Conservation (phyloP, 106 monocot species). For the Platanthera guangdongensis region DNA sequence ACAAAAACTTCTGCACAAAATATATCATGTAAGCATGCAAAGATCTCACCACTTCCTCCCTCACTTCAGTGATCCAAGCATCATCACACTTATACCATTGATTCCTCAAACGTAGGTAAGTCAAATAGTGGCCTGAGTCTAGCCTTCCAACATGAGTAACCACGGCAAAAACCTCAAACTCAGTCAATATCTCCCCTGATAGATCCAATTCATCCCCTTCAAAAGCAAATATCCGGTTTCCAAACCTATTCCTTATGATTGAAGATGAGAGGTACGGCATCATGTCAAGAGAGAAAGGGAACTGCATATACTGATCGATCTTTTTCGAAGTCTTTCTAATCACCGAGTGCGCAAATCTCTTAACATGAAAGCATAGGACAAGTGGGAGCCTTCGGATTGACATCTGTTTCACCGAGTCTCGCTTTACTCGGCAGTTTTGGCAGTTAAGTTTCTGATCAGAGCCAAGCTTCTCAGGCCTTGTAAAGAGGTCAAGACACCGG, state of each 20-base stretch:
- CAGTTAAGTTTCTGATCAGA: constrained; percentile 52
- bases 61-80: constrained; percentile 55
- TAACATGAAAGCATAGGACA: constrained; percentile 59
- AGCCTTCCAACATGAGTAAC: constrained; percentile 45
- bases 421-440: constrained; percentile 34
- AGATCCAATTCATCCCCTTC: constrained; percentile 35
- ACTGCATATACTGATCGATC: constrained; percentile 44
- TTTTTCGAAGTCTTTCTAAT: constrained; percentile 28
- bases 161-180: constrained; percentile 60
- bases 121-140: constrained; percentile 55
- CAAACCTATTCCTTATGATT: constrained; percentile 37
- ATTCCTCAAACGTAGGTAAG: constrained; percentile 35
- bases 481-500: constrained; percentile 52
- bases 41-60: constrained; percentile 32
- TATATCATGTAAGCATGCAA: constrained; percentile 55
- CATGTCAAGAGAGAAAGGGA: constrained; percentile 59
- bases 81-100: constrained; percentile 67
- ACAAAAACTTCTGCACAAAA: constrained; percentile 43
- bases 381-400: constrained; percentile 45
- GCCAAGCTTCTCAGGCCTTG: constrained; percentile 51
- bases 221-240: constrained; percentile 49
- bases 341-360: constrained; percentile 48
- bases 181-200: constrained; percentile 24
- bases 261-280: constrained; percentile 56
- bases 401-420: constrained; percentile 57